Percentiles rank a stretch among this genome's conserved stretches.
phyloP scores from a whole-genome alignment of 169 alveolate species.

The Plasmodium sp. region DNA sequence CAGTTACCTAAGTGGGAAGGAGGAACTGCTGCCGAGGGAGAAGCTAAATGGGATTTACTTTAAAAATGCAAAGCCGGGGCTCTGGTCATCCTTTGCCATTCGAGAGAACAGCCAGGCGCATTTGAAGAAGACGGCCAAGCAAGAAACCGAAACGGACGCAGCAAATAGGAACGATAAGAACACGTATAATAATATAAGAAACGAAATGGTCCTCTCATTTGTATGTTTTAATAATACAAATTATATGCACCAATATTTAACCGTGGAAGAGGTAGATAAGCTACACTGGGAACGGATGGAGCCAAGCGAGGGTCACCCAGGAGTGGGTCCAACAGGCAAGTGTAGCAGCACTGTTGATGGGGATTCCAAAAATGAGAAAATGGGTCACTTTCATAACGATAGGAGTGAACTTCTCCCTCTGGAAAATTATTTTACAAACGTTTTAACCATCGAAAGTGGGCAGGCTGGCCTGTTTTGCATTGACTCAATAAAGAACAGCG shows the following conservation, averaged over 20 bases:
- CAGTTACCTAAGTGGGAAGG: slow-evolving; percentile 50
- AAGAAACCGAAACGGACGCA: neutral
- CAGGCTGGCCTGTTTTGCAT: slow-evolving; percentile 79
- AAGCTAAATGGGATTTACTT: slow-evolving; percentile 58
- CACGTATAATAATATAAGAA: slow-evolving; percentile 12
- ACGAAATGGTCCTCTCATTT: slow-evolving; percentile 48
- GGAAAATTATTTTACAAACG: slow-evolving; percentile 53
- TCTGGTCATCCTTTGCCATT: slow-evolving; percentile 75
- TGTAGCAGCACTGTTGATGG: neutral
- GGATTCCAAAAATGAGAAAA: neutral
- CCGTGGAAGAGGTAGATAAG: slow-evolving; percentile 36
- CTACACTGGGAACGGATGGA: slow-evolving; percentile 75
- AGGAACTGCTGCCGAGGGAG: slow-evolving; percentile 30
- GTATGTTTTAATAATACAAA: slow-evolving; percentile 57
- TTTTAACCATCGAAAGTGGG: slow-evolving; percentile 76
- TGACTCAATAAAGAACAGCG: slow-evolving; percentile 74
- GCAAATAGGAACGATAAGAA: neutral
- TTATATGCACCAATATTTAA: slow-evolving; percentile 56
- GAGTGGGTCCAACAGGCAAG: neutral
- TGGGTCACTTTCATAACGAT: too few relatives aligned
- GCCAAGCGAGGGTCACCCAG: slow-evolving; percentile 60
- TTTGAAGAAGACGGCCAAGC: neutral
- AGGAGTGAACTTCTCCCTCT: neutral
- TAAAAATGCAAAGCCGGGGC: slow-evolving; percentile 52
- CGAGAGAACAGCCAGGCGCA: slow-evolving; percentile 9